Percentiles rank a stretch among this genome's conserved stretches.
phyloP scores from a whole-genome alignment of 1,284 basidiomycete genomes.

The Gomphus bonarii region DNA sequence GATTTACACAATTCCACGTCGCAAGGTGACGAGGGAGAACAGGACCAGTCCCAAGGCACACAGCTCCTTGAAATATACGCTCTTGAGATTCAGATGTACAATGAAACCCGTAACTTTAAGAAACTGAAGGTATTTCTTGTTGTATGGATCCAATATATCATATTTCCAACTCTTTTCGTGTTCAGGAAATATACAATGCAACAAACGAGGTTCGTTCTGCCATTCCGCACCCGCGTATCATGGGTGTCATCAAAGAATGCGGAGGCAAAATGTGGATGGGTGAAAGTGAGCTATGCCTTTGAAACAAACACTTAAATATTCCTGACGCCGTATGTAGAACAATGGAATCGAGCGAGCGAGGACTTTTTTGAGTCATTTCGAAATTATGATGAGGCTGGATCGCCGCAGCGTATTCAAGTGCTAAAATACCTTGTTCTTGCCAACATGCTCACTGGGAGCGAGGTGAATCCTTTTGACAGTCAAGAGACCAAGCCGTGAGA shows the following conservation, averaged over 20 bases:
- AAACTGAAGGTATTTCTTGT: constrained; percentile 71
- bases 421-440: constrained; percentile 97
- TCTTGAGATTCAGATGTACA: constrained; percentile 99
- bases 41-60: constrained; percentile 85
- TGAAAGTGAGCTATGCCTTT: constrained; percentile 57
- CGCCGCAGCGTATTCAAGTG: constrained; percentile 92
- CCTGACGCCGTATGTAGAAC: constrained; percentile 38
- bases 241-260: constrained; percentile 98
- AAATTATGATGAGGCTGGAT: constrained; percentile 98
- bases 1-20: constrained; percentile 59
- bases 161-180: background rate
- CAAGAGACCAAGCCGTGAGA: constrained; percentile 96
- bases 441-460: constrained; percentile 97
- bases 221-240: constrained; percentile 96
- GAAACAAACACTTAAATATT: background rate
- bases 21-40: constrained; percentile 48
- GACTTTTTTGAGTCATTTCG: constrained; percentile 99
- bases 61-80: constrained; percentile 97
- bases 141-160: background rate
- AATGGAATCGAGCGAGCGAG: constrained; percentile 94
- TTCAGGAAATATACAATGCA: constrained; percentile 92
- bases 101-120: constrained; percentile 84
- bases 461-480: constrained; percentile 98
- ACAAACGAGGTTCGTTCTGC: constrained; percentile 89
- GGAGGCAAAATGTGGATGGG: constrained; percentile 99